Evolutionary conservation across 768 basidiomycete genomes (phyloP), one percentile per base, ranked within the genome.

Genomic region (Pulveroboletus ravenelii): DNA sequence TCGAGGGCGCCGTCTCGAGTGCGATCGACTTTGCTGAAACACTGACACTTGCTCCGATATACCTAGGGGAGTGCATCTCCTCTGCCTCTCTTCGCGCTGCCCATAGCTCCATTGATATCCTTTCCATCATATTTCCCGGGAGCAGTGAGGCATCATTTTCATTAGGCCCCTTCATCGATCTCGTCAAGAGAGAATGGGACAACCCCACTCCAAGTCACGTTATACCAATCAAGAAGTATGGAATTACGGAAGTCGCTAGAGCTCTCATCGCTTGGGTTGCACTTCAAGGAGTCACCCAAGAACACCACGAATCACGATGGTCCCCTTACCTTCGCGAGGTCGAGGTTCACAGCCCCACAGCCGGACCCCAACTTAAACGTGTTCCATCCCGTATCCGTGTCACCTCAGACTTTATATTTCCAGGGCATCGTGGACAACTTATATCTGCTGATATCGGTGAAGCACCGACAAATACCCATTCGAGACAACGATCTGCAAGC

Each of bases 361-460:
- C 69, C 57, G 15, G 68, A 60, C 60, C 54, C 10, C 60, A 58
- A 38, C 56, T 70, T 17, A 70, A 61, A 48, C 69, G 64, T 15
- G 60, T 62, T 54, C 65, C 48, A 50, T 84, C 85, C n/a, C 78
- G 81, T 10, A 71, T 89, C 17, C 81, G 83, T 45, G 84, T 90
- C 54, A 88, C 83, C 0, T 82, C 83, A 1, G 86, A 88, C 61
- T 72, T 84, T 41, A 80, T 86, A 42, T 80, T 86, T 52, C 81
- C 87, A 10, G 81, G 78, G 30, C 73, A 73, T 52, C 61, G 80
- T 57, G 87, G 85, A 7, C 87, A 90, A 60, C 80, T 92, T 42
- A 82, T 90, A 52, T 81, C 82, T 18, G 89, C 88, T 6, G 87
- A 89, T 57, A 89, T 91, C 36, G 88, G 87, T n/a, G 81, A 84